These are phyloP conservation scores for Coemansia sp. DNA, from an alignment of 192 early-diverging fungal species.

Conservation along the genomic window DNA sequence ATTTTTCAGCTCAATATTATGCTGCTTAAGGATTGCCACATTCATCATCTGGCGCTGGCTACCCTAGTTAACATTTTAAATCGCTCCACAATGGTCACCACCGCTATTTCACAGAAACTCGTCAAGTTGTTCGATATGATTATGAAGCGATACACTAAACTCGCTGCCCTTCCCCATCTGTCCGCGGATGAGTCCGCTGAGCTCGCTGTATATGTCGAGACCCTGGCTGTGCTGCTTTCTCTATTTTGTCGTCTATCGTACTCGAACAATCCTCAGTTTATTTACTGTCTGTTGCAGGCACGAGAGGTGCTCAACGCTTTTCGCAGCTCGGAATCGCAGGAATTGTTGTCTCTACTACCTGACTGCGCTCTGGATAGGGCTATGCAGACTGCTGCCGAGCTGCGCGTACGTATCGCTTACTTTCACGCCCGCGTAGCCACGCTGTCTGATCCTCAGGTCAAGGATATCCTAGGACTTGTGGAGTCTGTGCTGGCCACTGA, in stretches of 20 bases:
- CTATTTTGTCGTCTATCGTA: slow-evolving; percentile 34
- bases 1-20: slow-evolving; percentile 52
- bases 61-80: slow-evolving; percentile 40
- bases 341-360: background rate
- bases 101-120: slow-evolving; percentile 43
- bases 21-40: slow-evolving; percentile 40
- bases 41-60: slow-evolving; percentile 37
- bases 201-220: slow-evolving; percentile 32
- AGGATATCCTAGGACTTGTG: slow-evolving; percentile 34
- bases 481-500: slow-evolving; percentile 23
- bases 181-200: slow-evolving; percentile 16
- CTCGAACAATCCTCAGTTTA: slow-evolving; percentile 50
- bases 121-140: slow-evolving; percentile 52
- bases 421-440: slow-evolving; percentile 47
- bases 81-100: slow-evolving; percentile 15
- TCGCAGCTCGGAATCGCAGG: slow-evolving; percentile 7
- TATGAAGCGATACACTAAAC: slow-evolving; percentile 23
- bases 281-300: slow-evolving; percentile 48
- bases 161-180: slow-evolving; percentile 9
- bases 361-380: slow-evolving; percentile 9
- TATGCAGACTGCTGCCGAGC: slow-evolving; percentile 21
- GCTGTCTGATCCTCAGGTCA: slow-evolving; percentile 32
- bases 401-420: slow-evolving; percentile 47
- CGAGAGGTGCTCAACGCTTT: slow-evolving; percentile 32
- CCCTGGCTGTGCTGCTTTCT: slow-evolving; percentile 30